Percentiles rank a stretch among this genome's conserved stretches.
phyloP scores from a whole-genome alignment of 1,139 yeast species.

The Yamadazyma spencermartinsiae region DNA sequence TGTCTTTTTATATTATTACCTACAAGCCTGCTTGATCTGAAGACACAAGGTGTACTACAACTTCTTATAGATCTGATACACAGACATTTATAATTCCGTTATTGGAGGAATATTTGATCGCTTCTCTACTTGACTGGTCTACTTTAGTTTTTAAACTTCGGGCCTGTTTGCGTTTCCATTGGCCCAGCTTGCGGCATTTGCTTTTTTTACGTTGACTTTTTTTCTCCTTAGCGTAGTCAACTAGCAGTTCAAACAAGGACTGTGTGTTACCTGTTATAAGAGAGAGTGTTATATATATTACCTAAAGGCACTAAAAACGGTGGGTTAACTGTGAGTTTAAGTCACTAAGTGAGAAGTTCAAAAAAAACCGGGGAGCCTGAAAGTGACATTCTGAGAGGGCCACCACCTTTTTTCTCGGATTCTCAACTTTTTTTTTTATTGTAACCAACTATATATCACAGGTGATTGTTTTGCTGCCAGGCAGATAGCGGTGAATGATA shows the following conservation, averaged over 20 bases:
- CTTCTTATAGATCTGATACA: neutral
- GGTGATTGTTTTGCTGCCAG: neutral
- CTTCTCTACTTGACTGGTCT: too few relatives aligned
- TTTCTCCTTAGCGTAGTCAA: neutral
- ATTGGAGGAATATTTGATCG: too few relatives aligned
- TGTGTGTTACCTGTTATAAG: too few relatives aligned
- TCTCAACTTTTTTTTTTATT: neutral
- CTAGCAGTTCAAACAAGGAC: too few relatives aligned
- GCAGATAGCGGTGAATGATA: conserved; percentile 1
- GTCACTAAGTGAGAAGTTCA: too few relatives aligned
- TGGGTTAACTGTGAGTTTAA: too few relatives aligned
- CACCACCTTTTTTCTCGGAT: neutral
- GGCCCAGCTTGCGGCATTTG: neutral
- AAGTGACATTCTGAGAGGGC: too few relatives aligned
- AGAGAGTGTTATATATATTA: too few relatives aligned
- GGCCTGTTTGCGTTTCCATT: neutral
- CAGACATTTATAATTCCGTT: too few relatives aligned
- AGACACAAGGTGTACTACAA: neutral
- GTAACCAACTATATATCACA: neutral
- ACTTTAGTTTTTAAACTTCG: neutral
- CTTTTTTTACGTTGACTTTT: neutral
- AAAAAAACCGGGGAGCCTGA: too few relatives aligned
- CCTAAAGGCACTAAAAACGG: too few relatives aligned
- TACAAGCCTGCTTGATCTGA: neutral
- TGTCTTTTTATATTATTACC: neutral